Evolutionary conservation across 225 moss, liverwort and hornwort genomes (phyloP).

Genomic region (Thuidium tamariscinum): DNA sequence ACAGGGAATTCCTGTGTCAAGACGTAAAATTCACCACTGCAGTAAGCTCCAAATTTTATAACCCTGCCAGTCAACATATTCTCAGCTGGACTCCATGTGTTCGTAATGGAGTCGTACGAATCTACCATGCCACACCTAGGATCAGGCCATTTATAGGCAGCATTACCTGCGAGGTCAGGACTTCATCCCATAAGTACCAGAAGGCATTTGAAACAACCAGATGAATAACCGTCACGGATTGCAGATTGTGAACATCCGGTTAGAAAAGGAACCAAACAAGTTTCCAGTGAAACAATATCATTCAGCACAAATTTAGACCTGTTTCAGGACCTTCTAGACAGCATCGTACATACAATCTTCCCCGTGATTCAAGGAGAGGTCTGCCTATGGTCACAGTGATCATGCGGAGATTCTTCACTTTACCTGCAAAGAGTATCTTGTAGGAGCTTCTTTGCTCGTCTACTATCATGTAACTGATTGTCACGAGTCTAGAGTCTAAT

Average conservation of each 20-base stretch:
- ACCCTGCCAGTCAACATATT: background rate
- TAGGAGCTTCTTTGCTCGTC: conserved; percentile 21
- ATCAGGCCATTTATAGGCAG: background rate
- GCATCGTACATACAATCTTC: background rate
- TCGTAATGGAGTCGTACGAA: conserved; percentile 10
- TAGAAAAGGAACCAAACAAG: background rate
- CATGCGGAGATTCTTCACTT: background rate
- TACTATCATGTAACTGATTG: conserved; percentile 7
- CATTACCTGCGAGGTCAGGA: conserved; percentile 8
- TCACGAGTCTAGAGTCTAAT: background rate
- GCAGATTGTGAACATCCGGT: background rate
- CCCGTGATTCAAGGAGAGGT: background rate
- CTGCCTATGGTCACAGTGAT: background rate
- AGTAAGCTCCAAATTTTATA: conserved; percentile 7
- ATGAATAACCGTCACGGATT: background rate
- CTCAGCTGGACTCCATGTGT: conserved; percentile 5
- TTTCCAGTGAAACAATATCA: background rate
- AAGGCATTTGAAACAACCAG: background rate
- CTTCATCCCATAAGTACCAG: background rate
- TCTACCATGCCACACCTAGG: background rate
- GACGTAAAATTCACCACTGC: conserved; percentile 8
- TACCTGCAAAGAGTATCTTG: conserved; percentile 28
- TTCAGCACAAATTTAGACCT: background rate
- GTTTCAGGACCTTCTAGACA: background rate
- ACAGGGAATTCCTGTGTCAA: background rate